Conservation (phyloP, 305 asterid species). For the Fraxinus baroniana region DNA sequence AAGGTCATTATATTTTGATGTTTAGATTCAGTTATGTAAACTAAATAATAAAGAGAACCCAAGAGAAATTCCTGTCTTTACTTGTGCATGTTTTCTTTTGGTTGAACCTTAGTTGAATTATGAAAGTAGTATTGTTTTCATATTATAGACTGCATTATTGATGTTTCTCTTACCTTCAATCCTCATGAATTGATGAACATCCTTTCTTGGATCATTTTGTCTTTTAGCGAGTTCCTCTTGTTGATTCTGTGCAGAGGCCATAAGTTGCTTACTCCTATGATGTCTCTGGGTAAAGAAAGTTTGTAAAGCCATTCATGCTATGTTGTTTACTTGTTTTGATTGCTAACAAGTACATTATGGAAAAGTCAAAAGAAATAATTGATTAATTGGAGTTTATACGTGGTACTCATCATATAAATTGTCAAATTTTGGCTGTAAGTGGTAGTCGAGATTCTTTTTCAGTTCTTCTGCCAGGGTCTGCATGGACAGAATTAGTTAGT, state of each 20-base stretch:
- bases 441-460: constrained; percentile 56
- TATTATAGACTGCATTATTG: background rate
- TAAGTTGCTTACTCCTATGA: constrained; percentile 29
- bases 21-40: background rate
- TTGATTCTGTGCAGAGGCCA: constrained; percentile 22
- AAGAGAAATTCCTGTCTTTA: background rate
- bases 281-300: constrained; percentile 45
- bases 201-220: constrained; percentile 53
- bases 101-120: background rate
- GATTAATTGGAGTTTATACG: constrained; percentile 34
- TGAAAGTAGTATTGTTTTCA: background rate
- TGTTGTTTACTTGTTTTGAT: background rate
- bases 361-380: background rate
- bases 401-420: constrained; percentile 58
- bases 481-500: constrained; percentile 25
- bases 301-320: constrained; percentile 20
- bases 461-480: constrained; percentile 72
- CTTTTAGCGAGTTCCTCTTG: constrained; percentile 39
- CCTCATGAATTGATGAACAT: constrained; percentile 73
- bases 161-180: constrained; percentile 66
- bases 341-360: background rate
- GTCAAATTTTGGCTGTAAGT: constrained; percentile 51
- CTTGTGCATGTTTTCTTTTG: background rate
- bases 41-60: background rate
- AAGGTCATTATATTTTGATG: background rate